Base-by-base conservation (phyloP, 2,329 filamentous ascomycete genomes). In the Colletotrichum tamarilloi region DNA sequence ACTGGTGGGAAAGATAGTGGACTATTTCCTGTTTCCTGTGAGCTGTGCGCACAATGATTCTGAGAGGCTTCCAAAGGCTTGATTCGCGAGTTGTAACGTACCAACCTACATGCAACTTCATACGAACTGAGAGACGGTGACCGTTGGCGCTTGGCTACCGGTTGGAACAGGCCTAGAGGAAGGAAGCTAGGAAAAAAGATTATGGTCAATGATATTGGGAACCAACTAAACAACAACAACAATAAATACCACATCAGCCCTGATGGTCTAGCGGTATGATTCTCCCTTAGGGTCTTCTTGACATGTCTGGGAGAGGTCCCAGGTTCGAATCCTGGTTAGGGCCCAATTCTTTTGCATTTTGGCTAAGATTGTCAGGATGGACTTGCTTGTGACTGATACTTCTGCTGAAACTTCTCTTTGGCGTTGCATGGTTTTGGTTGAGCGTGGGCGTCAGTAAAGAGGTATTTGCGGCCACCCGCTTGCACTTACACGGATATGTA, bases 261-360 rank as follows among this genome's bases (percentile, higher is more conserved):
- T 71, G 68, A 71, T 71, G 68, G 68, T 71, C 68, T 71, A 71
- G 68, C 68, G 68, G 68, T 71, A 71, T 71, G 68, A 71, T 71
- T 71, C 68, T 71, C 68, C 68, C 68, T 71, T 71, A 71, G 68
- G 68, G 68, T 56, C 22, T 14, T 19, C 11, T 14, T 5, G 38
- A 28, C 6, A 22, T 2, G 0, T 1, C 1, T 71, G 68, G 68
- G 68, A 71, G 68, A 71, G 68, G 68, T 71, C 68, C 68, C 68
- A 71, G 68, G 68, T 71, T 71, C 68, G 68, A 71, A 67, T 64
- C 68, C 68, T 71, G 68, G 68, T 71, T 68, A 71, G 68, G 68
- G 68, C 68, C 68, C 11, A 24, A 0, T 2, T 3, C 16, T 71
- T 67, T 67, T 67, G 32, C 35, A 3, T 4, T 4, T 6, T 42